Evolutionary conservation across 495 filamentous ascomycete species (phyloP).

Genomic region (Aspergillus ostianus): DNA sequence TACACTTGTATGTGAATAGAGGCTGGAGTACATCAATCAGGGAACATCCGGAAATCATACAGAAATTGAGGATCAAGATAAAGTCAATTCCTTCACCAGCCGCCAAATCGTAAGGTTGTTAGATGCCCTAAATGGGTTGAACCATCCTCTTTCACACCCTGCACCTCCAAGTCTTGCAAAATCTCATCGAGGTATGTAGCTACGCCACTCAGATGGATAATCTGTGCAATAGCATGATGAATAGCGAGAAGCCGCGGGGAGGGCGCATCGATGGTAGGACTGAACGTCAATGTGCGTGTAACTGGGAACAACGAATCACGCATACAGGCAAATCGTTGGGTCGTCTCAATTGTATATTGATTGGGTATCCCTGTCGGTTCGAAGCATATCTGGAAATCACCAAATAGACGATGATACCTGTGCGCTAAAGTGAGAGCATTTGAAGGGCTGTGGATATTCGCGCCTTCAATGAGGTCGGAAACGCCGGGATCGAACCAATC

Average conservation of each 20-base stretch:
- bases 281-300: slow-evolving; percentile 26
- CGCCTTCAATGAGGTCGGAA: slow-evolving; percentile 15
- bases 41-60: not conserved
- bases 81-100: not conserved
- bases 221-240: slow-evolving; percentile 32
- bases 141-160: not conserved
- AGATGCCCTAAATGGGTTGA: not conserved
- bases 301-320: slow-evolving; percentile 28
- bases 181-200: not conserved
- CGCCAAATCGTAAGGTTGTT: not conserved
- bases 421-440: slow-evolving; percentile 25
- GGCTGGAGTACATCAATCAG: no score
- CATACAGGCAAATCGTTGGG: slow-evolving; percentile 22
- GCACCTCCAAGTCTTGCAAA: not conserved
- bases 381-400: slow-evolving; percentile 26
- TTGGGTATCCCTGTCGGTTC: slow-evolving; percentile 18
- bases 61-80: not conserved
- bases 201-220: slow-evolving; percentile 7
- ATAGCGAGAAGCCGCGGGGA: slow-evolving; percentile 31
- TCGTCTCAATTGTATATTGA: slow-evolving; percentile 29
- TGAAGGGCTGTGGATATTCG: slow-evolving; percentile 15
- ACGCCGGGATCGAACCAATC: slow-evolving; percentile 25
- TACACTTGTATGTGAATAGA: no score
- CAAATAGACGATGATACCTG: slow-evolving; percentile 27
- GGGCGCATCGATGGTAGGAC: slow-evolving; percentile 30